Evolutionary conservation across 129 eudicot genomes (phyloP), one percentile per base, ranked within the genome.

Genomic region (Escallonia rubra): DNA sequence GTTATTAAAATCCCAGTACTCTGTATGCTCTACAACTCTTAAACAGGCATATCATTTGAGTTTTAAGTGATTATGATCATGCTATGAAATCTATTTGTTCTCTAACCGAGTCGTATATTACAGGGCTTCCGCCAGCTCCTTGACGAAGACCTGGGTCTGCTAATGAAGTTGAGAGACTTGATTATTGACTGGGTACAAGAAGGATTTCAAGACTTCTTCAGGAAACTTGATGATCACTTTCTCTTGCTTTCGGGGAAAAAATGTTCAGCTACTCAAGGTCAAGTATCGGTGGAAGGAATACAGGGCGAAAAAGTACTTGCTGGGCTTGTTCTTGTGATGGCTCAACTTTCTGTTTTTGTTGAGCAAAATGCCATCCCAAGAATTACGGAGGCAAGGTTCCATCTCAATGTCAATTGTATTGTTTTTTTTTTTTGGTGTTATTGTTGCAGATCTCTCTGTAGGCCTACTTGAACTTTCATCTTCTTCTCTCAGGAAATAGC

Each of bases 241-340:
- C 82, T 81, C 64, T 78, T 78, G 65, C 95, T 93, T 58, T 78
- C 96, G 7, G 95, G 96, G 56, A 83, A 83, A 79, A 77, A 67
- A 63, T 69, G 44, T 64, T 40, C 69, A 48, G 53, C 63, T n/a
- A 57, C 59, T 68, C 80, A 79, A 69, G 79, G 71, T 67, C 77
- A 66, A 73, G 70, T 59, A 72, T 77, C 76, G 43, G 38, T 74
- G 39, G 86, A 77, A 61, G 80, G 79, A 44, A 67, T 75, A 50
- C 85, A 74, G 73, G 80, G 68, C 38, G 90, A 86, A 61, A 89
- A 80, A 69, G 70, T 82, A 71, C 70, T 80, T 76, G 79, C 96
- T 66, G 98, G 98, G 68, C 92, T 86, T 76, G 95, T 93, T 57
- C 95, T 93, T 78, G 91, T 86, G 77, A 80, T 89, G 73, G 81